A percentile compares a stretch with the other conserved stretches of the same genome.
These are phyloP conservation scores for Psilocybe subaeruginosa DNA, from an alignment of 768 basidiomycete species.

Conservation along the genomic window DNA sequence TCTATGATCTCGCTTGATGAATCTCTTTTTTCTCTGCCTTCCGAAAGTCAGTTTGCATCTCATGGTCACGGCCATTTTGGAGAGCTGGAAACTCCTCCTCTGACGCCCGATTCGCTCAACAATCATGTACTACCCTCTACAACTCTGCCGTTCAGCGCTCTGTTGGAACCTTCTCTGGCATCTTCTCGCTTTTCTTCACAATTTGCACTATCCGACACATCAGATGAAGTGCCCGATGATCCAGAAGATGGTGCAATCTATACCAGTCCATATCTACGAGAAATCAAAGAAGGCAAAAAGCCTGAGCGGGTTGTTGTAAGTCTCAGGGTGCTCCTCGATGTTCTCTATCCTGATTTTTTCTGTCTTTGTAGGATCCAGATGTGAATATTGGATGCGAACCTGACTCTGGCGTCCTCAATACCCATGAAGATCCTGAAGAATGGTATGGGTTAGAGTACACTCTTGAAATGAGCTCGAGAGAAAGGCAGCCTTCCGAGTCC, in stretches of 20 bases:
- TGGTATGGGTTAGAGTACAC: constrained; percentile 50
- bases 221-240: constrained; percentile 15
- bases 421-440: constrained; percentile 31
- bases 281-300: constrained; percentile 42
- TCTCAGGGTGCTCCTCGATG: not conserved
- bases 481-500: constrained; percentile 33
- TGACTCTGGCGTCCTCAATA: not conserved
- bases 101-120: constrained; percentile 28
- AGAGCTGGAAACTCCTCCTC: constrained; percentile 29
- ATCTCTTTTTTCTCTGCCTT: not conserved
- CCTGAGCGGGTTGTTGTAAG: constrained; percentile 33
- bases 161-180: constrained; percentile 1
- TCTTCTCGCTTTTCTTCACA: not conserved
- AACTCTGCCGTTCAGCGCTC: not conserved
- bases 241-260: constrained; percentile 14
- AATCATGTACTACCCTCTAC: constrained; percentile 17
- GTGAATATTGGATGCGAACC: not conserved
- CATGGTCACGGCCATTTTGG: not conserved
- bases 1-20: not conserved
- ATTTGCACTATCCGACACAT: not conserved
- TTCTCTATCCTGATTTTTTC: not conserved
- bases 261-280: constrained; percentile 26
- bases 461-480: constrained; percentile 41
- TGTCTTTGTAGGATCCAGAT: not conserved
- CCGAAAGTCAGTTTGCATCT: not conserved